phyloP scores from a whole-genome alignment of 2,329 filamentous ascomycete genomes.

The Trichoderma endophyticum region DNA sequence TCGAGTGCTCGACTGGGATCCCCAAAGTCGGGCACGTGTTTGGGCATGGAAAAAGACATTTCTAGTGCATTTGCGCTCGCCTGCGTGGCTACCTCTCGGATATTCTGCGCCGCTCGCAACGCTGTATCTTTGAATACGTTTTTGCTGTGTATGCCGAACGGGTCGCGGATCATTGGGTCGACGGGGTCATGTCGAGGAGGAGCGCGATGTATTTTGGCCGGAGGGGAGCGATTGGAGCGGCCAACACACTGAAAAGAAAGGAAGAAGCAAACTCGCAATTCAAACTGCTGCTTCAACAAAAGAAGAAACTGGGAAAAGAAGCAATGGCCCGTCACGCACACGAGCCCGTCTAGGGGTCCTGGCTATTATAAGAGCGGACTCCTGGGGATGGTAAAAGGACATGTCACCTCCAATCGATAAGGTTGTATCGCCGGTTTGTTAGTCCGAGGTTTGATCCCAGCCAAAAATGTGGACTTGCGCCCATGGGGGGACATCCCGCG shows the following conservation, averaged over 20 bases:
- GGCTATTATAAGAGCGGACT: neutral
- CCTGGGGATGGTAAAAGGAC: slow-evolving; percentile 12
- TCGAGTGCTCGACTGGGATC: slow-evolving; percentile 63
- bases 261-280: neutral
- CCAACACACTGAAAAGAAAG: neutral
- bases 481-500: neutral
- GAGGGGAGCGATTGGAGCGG: neutral
- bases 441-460: neutral
- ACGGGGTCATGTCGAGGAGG: slow-evolving; percentile 29
- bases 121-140: slow-evolving; percentile 50
- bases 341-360: slow-evolving; percentile 16
- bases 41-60: slow-evolving; percentile 66
- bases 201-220: neutral
- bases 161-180: slow-evolving; percentile 41
- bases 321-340: neutral
- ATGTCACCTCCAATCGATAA: slow-evolving; percentile 20
- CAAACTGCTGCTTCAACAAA: neutral
- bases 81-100: slow-evolving; percentile 48
- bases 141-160: slow-evolving; percentile 43
- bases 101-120: slow-evolving; percentile 42
- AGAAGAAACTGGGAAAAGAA: neutral
- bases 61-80: slow-evolving; percentile 48
- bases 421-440: slow-evolving; percentile 1
- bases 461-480: neutral
- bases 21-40: slow-evolving; percentile 66